Conservation (phyloP, 2,329 filamentous ascomycete genomes). For the Ophidiomyces ophidiicola region DNA sequence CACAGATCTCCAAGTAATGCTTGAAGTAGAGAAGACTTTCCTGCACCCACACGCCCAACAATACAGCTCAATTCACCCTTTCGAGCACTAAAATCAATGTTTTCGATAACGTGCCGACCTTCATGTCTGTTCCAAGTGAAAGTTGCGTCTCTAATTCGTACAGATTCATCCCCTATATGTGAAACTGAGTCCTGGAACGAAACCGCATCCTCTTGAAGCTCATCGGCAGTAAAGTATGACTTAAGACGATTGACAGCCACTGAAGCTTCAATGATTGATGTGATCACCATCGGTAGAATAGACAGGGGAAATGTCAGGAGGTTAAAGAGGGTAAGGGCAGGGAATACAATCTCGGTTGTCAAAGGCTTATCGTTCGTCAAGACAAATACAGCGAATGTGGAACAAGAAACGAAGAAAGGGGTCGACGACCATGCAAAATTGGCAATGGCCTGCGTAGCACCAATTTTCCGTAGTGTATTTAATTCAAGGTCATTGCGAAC, state of each 20-base stretch:
- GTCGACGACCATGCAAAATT: conserved; percentile 98
- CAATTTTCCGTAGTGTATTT: conserved; percentile 90
- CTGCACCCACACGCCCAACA: conserved; percentile 84
- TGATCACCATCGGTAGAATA: conserved; percentile 94
- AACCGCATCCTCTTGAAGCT: conserved; percentile 78
- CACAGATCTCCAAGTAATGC: conserved; percentile 81
- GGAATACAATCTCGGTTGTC: conserved; percentile 92
- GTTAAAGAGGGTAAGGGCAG: conserved; percentile 86
- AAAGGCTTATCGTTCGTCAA: conserved; percentile 67
- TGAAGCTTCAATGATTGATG: conserved; percentile 86
- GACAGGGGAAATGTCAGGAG: conserved; percentile 88
- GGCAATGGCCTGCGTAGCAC: conserved; percentile 81
- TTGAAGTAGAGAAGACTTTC: conserved; percentile 87
- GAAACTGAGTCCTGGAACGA: conserved; percentile 55
- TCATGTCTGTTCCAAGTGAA: conserved; percentile 93
- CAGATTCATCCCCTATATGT: conserved; percentile 70
- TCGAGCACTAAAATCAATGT: conserved; percentile 77
- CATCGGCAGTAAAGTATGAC: conserved; percentile 72
- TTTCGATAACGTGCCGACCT: conserved; percentile 53
- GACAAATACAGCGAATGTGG: conserved; percentile 90
- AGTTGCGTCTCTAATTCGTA: conserved; percentile 68
- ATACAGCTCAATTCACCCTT: conserved; percentile 91
- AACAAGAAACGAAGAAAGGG: conserved; percentile 93
- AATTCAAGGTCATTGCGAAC: conserved; percentile 93
- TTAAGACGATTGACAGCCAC: conserved; percentile 82